Evolutionary conservation across 768 basidiomycete species (phyloP).

Genomic region (Termitomyces sp.): DNA sequence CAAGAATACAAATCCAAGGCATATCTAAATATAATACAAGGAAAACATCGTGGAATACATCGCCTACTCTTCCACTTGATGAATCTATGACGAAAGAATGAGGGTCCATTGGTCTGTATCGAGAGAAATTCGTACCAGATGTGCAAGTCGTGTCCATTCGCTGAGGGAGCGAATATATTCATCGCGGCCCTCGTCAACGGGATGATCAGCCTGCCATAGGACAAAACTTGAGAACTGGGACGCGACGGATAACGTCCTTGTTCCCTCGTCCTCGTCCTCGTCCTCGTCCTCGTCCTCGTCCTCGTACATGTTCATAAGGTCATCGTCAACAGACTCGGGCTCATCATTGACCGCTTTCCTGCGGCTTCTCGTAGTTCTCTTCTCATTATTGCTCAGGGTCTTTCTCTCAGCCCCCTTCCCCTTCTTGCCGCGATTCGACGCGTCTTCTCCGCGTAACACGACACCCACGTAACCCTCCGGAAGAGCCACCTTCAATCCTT

Average conservation of each 20-base stretch:
- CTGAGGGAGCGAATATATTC: constrained; percentile 63
- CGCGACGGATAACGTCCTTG: constrained; percentile 36
- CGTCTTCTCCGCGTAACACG: constrained; percentile 37
- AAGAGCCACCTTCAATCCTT: constrained; percentile 54
- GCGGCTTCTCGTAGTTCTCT: constrained; percentile 23
- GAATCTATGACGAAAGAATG: constrained; percentile 13
- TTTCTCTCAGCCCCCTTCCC: constrained; percentile 8
- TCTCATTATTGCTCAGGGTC: constrained; percentile 6
- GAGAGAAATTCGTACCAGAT: constrained; percentile 42
- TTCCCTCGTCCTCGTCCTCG: constrained; percentile 21
- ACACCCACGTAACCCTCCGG: constrained; percentile 67
- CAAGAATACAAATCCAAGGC: background rate
- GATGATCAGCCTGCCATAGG: constrained; percentile 73
- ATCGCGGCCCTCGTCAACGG: constrained; percentile 62
- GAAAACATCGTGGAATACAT: background rate
- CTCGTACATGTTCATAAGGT: constrained; percentile 20
- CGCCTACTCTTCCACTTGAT: constrained; percentile 4
- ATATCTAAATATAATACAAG: background rate
- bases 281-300: too few relatives aligned
- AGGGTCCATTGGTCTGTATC: background rate
- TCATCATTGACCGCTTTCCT: constrained; percentile 17
- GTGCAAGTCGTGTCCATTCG: constrained; percentile 66
- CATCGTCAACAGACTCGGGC: constrained; percentile 20
- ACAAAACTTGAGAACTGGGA: constrained; percentile 60
- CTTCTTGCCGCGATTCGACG: constrained; percentile 6